These are phyloP conservation scores for Galeopsis tetrahit DNA, from an alignment of 257 asterid species.

Conservation along the genomic window DNA sequence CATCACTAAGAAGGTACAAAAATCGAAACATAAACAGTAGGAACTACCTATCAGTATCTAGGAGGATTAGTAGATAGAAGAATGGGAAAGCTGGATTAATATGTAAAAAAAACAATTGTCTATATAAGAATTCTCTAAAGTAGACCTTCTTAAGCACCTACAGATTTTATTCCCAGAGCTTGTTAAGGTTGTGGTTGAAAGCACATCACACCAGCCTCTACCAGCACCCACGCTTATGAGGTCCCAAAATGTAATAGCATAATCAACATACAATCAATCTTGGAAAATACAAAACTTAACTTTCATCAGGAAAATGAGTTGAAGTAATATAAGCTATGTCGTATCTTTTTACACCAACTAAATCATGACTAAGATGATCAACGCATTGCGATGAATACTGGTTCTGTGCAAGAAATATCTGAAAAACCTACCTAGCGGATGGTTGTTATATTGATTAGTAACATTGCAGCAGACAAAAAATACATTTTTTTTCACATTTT, in stretches of 20 bases:
- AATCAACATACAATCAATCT: constrained; percentile 20
- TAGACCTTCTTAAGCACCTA: constrained; percentile 53
- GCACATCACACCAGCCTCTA: constrained; percentile 91
- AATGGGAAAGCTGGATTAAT: constrained; percentile 11
- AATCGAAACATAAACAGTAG: too few species aligned
- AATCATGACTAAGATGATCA: constrained; percentile 15
- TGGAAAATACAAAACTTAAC: not conserved
- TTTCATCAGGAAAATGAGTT: not conserved
- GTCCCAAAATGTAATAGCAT: constrained; percentile 76
- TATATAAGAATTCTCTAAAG: constrained; percentile 23
- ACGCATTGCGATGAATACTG: constrained; percentile 17
- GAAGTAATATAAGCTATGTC: not conserved
- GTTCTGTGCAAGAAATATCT: too few species aligned
- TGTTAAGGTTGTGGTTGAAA: constrained; percentile 92
- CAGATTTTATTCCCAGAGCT: constrained; percentile 92
- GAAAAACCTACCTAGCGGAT: too few species aligned
- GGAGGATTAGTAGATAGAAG: constrained; percentile 27
- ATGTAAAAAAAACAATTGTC: constrained; percentile 14
- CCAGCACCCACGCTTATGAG: constrained; percentile 87
- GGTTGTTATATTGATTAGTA: too few species aligned
- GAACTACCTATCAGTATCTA: too few species aligned
- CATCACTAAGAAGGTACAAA: too few species aligned
- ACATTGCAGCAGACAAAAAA: too few species aligned
- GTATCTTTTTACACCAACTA: not conserved
- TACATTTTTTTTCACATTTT: too few species aligned